phyloP scores from a whole-genome alignment of 1,284 basidiomycete genomes.

The Ustilago nuda region DNA sequence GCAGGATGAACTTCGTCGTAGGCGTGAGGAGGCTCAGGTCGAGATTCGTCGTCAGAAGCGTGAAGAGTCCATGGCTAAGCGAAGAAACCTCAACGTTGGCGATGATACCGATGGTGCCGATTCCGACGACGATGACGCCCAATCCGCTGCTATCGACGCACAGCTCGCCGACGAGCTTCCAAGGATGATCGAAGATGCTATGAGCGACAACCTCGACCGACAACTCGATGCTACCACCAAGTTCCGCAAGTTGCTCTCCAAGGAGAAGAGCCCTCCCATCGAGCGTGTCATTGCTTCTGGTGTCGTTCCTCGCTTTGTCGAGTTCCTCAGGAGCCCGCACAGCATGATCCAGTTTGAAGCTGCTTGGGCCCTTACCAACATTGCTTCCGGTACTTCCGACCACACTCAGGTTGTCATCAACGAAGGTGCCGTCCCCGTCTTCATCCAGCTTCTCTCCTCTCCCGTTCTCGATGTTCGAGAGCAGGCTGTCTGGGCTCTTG shows the following conservation, averaged over 20 bases:
- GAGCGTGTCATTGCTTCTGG: slow-evolving; percentile 98
- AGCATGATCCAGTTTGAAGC: slow-evolving; percentile 99
- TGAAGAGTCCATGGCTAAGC: slow-evolving; percentile 69
- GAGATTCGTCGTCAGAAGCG: slow-evolving; percentile 69
- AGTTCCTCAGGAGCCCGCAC: slow-evolving; percentile 88
- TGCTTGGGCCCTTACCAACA: slow-evolving; percentile 99
- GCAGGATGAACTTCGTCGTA: slow-evolving; percentile 67
- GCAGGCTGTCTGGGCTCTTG: slow-evolving; percentile 69
- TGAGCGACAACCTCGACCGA: slow-evolving; percentile 88
- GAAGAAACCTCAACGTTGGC: slow-evolving; percentile 64
- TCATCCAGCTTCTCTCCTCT: slow-evolving; percentile 75
- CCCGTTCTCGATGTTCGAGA: slow-evolving; percentile 68
- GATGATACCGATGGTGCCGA: slow-evolving; percentile 62
- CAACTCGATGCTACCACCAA: slow-evolving; percentile 94
- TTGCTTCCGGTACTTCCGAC: slow-evolving; percentile 97
- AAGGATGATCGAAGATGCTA: slow-evolving; percentile 88
- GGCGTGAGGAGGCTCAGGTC: slow-evolving; percentile 68
- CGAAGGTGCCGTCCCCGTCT: slow-evolving; percentile 94
- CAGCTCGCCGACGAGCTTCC: slow-evolving; percentile 83
- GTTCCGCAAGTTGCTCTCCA: slow-evolving; percentile 94
- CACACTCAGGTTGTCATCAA: slow-evolving; percentile 98
- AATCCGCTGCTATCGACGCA: slow-evolving; percentile 54
- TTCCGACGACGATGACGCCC: slow-evolving; percentile 65
- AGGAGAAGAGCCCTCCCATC: slow-evolving; percentile 99
- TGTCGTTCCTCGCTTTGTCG: slow-evolving; percentile 96